Evolutionary conservation across 768 basidiomycete genomes (phyloP), one percentile per base, ranked within the genome.

Genomic region (Sutorius australiensis): DNA sequence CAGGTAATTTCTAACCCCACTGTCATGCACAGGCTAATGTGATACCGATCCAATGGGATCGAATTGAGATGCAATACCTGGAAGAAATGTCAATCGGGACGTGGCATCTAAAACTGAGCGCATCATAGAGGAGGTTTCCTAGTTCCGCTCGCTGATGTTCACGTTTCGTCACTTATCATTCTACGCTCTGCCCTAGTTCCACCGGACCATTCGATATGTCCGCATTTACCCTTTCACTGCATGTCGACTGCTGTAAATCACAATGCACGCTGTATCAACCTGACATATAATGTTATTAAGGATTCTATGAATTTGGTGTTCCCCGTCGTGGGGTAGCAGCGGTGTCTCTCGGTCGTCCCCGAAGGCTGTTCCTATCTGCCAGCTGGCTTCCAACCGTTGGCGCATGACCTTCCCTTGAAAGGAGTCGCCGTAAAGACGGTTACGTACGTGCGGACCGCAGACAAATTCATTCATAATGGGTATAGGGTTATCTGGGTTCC

Each of bases 21-120:
- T 52, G 34, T 27, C 45, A 43, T 58, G 31, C 43, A 43, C 59
- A 89, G 87, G 77, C 82, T 9, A 87, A 87, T 65, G 76, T 79
- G 52, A 82, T 89, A 60, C 85, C 86, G 24, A 77, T 87, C 55
- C 76, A 78, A 17, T 84, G 82, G 81, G 81, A 86, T 67, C 78
- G 80, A 50, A 80, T 89, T 34, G 76, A 83, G 51, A 75, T 89
- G 45, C 84, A 86, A 65, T 80, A 86, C 59, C 72, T 89, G 56
- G 87, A 89, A 68, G 87, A 88, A 67, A 70, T 83, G 24, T 70
- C 80, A 0, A 75, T 80, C 55, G 87, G 87, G 53, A 78, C 81
- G 48, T 89, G 87, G 87, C 84, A 86, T 64, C 86, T 86, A 39
- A 84, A 86, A 58, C 69, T 77, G 62, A 72, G 68, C 32, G 57